Conservation (phyloP, 2,329 filamentous ascomycete genomes). For the Juglanconis sp. region DNA sequence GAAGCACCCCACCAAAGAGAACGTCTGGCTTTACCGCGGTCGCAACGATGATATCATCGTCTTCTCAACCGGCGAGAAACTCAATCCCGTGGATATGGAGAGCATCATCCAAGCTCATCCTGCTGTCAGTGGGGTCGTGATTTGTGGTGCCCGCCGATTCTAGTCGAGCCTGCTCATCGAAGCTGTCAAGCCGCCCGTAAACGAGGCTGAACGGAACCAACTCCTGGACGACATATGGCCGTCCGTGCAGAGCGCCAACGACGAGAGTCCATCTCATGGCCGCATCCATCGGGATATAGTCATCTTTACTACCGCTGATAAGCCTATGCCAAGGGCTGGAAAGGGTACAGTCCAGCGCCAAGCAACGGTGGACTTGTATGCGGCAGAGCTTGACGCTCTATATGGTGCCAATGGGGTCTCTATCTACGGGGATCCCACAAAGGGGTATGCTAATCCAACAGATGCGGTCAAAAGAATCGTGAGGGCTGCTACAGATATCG, state of each 20-base stretch:
- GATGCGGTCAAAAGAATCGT: conserved; percentile 4
- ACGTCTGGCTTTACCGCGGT: conserved; percentile 27
- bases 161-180: conserved; percentile 10
- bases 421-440: background rate
- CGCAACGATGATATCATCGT: conserved; percentile 21
- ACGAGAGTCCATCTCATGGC: conserved; percentile 36
- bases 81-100: conserved; percentile 14
- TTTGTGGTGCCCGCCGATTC: conserved; percentile 1
- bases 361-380: conserved; percentile 36
- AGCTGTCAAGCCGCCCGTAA: background rate
- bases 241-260: conserved; percentile 6
- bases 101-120: conserved; percentile 2
- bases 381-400: conserved; percentile 41
- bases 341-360: conserved; percentile 45
- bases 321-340: conserved; percentile 40
- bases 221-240: conserved; percentile 4
- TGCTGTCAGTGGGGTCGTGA: conserved; percentile 3
- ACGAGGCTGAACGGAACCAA: background rate
- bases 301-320: conserved; percentile 33
- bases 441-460: background rate
- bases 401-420: conserved; percentile 19
- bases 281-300: conserved; percentile 40
- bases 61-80: conserved; percentile 11
- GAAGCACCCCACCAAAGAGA: conserved; percentile 21
- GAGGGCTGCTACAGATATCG: background rate